A percentile compares a stretch with the other conserved stretches of the same genome.
Evolutionary conservation across 768 basidiomycete genomes (phyloP).

Genomic region (Panellus pusillus): DNA sequence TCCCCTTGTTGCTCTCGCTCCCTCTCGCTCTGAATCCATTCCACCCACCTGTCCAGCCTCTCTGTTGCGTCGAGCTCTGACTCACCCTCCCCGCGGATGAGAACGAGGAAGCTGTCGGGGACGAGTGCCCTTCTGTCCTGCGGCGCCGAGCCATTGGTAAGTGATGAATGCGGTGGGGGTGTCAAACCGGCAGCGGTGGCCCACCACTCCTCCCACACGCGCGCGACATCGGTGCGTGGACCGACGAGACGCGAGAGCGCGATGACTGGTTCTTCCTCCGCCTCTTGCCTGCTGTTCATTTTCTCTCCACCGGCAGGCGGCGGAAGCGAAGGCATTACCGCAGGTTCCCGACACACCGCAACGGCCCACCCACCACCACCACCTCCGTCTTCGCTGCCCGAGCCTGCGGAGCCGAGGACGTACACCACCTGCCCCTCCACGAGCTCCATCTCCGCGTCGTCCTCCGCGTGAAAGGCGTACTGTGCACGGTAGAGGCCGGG

Average conservation of each 20-base stretch:
- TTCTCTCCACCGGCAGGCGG: too few relatives aligned
- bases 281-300: too few relatives aligned
- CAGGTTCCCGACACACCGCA: neutral
- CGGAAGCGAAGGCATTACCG: too few relatives aligned
- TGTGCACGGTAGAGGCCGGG: constrained; percentile 78
- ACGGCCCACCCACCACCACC: constrained; percentile 12
- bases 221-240: too few relatives aligned
- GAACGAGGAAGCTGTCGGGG: constrained; percentile 18
- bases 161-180: neutral
- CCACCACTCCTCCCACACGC: constrained; percentile 17
- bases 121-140: constrained; percentile 13
- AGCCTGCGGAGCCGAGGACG: constrained; percentile 41
- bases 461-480: constrained; percentile 79
- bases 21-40: too few relatives aligned
- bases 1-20: too few relatives aligned
- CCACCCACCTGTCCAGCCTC: too few relatives aligned
- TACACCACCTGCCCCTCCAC: constrained; percentile 74
- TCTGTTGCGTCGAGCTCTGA: too few relatives aligned
- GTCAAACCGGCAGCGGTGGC: neutral
- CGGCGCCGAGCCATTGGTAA: too few relatives aligned
- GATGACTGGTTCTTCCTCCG: too few relatives aligned
- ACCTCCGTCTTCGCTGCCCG: neutral
- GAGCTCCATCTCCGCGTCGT: constrained; percentile 79
- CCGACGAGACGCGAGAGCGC: too few relatives aligned
- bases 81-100: constrained; percentile 19